Evolutionary conservation across 1,284 basidiomycete genomes (phyloP).

Genomic region (Moesziomyces sp.): DNA sequence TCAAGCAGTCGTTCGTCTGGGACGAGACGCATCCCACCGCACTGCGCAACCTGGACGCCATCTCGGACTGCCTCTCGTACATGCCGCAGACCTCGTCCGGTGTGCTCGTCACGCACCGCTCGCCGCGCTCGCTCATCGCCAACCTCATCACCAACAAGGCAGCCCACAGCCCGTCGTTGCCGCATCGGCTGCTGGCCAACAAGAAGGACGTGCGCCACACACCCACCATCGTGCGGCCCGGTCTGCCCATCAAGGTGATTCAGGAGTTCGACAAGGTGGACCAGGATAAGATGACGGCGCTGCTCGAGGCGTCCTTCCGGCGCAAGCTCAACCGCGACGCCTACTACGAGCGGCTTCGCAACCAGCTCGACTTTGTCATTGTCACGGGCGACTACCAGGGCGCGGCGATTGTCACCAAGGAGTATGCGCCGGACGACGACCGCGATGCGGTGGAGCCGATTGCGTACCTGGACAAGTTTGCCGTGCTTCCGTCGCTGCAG

Average conservation of each 20-base stretch:
- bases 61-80: conserved; percentile 85
- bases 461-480: conserved; percentile 98
- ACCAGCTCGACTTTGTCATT: conserved; percentile 88
- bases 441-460: conserved; percentile 70
- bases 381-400: conserved; percentile 96
- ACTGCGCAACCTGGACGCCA: conserved; percentile 85
- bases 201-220: conserved; percentile 86
- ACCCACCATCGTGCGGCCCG: conserved; percentile 90
- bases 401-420: conserved; percentile 92
- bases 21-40: conserved; percentile 82
- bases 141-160: conserved; percentile 99
- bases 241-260: conserved; percentile 85
- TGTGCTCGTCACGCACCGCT: conserved; percentile 95
- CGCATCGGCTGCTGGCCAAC: conserved; percentile 88
- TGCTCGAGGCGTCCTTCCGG: conserved; percentile 88
- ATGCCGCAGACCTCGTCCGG: conserved; percentile 95
- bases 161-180: conserved; percentile 91
- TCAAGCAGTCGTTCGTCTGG: conserved; percentile 91
- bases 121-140: conserved; percentile 91
- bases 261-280: conserved; percentile 77
- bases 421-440: conserved; percentile 69
- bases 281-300: conserved; percentile 77
- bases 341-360: conserved; percentile 83
- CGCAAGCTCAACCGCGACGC: conserved; percentile 78
- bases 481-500: conserved; percentile 91